Conservation (phyloP, 2,329 filamentous ascomycete genomes). For the Monascus ruber region DNA sequence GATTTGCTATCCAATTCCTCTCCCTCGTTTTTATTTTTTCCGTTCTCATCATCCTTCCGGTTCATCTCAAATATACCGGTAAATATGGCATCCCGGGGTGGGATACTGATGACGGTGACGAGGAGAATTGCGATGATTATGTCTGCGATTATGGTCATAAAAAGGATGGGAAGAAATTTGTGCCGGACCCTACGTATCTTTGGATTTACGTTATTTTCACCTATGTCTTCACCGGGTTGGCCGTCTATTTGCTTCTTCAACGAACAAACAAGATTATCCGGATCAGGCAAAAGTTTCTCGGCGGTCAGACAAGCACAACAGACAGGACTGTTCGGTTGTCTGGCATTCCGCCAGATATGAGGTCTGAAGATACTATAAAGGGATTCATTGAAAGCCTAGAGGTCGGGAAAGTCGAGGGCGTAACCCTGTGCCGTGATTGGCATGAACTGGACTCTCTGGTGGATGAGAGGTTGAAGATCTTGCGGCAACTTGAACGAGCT, state of each 20-base stretch:
- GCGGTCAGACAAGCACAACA: conserved; percentile 87
- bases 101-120: conserved; percentile 23
- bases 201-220: conserved; percentile 95
- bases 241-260: conserved; percentile 68
- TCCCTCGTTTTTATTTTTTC: conserved; percentile 71
- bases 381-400: conserved; percentile 75
- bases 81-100: conserved; percentile 28
- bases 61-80: conserved; percentile 60
- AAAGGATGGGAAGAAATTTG: conserved; percentile 21
- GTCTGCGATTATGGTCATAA: conserved; percentile 2
- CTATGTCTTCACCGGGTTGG: conserved; percentile 77
- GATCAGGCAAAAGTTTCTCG: conserved; percentile 79
- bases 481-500: conserved; percentile 68
- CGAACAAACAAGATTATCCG: conserved; percentile 80
- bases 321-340: conserved; percentile 88
- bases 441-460: conserved; percentile 65
- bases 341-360: conserved; percentile 68
- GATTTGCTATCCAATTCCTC: conserved; percentile 82
- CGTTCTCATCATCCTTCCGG: conserved; percentile 66
- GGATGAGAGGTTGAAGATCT: conserved; percentile 49
- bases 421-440: conserved; percentile 83
- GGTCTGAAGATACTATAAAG: conserved; percentile 73
- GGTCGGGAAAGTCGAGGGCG: conserved; percentile 80
- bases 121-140: conserved; percentile 9
- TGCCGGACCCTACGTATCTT: conserved; percentile 47